Evolutionary conservation across 202 grass and related monocot species (phyloP), one percentile per base, ranked within the genome.

Genomic region (Panicum hallii): DNA sequence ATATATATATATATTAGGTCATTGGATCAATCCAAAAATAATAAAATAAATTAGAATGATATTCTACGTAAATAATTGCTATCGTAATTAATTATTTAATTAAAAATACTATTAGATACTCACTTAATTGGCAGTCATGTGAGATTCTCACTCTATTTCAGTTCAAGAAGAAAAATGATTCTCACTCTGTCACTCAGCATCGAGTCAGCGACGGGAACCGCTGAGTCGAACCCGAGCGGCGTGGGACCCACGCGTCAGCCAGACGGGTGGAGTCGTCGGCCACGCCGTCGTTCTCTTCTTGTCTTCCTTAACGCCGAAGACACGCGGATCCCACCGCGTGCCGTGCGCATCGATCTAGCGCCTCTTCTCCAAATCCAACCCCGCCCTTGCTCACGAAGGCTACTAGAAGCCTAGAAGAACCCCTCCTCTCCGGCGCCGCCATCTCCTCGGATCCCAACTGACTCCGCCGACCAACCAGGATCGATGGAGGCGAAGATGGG

Each of bases 401-500:
- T 28, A 4, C 8, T 62, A 38, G 30, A 72, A 63, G 45, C 83
- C 75, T 50, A 34, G 30, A 55, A 66, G 15, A 38, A 6, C 79
- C 79, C 34, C 48, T 11, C 28, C 61, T 22, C 54, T 57, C 26
- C 12, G 11, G 26, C 1, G 4, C 60, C 1, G 4, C 60, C 19
- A 4, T 44, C 55, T 69, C 82, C 68, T 67, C 28, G 15, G 15
- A 54, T 36, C 63, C 63, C 23, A 2, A 2, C 22, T 11, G 4
- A 1, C 43, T 8, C 15, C 10, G 13, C 48, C 22, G 80, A 56
- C 32, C 45, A 12, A 7, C 56, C 52, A 64, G 17, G 45, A 67
- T 77, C 64, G 44, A 99, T 96, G 97, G 93, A 96, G 43, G 88
- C 68, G 13, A 88, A 96, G 90, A 88, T 96, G 84, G 81, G 81